Evolutionary conservation across 1,284 basidiomycete genomes (phyloP).

Genomic region (Neonothopanus nambi): DNA sequence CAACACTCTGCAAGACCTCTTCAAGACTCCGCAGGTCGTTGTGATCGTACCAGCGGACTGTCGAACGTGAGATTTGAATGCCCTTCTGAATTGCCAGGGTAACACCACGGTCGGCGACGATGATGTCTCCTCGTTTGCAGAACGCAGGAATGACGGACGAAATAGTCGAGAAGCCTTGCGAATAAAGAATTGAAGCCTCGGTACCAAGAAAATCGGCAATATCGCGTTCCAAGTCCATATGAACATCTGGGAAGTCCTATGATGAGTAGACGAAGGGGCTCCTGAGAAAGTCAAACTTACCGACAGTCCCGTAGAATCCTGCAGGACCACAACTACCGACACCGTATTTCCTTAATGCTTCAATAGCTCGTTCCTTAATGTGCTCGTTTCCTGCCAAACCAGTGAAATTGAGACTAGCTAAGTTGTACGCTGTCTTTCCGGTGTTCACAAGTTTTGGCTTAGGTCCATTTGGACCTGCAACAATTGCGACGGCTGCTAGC

Average conservation of each 20-base stretch:
- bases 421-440: conserved; percentile 84
- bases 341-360: conserved; percentile 90
- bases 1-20: conserved; percentile 80
- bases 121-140: conserved; percentile 96
- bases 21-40: conserved; percentile 92
- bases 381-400: conserved; percentile 88
- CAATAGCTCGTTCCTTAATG: conserved; percentile 85
- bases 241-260: conserved; percentile 67
- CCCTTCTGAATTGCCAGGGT: conserved; percentile 98
- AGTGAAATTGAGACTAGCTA: conserved; percentile 93
- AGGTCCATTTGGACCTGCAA: conserved; percentile 80
- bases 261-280: neutral
- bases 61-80: conserved; percentile 93
- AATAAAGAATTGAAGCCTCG: conserved; percentile 90
- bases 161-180: conserved; percentile 91
- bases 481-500: conserved; percentile 74
- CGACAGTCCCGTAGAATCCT: conserved; percentile 96
- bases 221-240: conserved; percentile 86
- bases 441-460: conserved; percentile 77
- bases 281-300: conserved; percentile 38
- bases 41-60: conserved; percentile 95
- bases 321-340: conserved; percentile 96
- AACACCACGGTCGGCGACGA: conserved; percentile 94
- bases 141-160: conserved; percentile 97
- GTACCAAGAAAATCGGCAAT: conserved; percentile 91